phyloP scores from a whole-genome alignment of 352 stramenopile genomes.

The Globisporangium ultimum region DNA sequence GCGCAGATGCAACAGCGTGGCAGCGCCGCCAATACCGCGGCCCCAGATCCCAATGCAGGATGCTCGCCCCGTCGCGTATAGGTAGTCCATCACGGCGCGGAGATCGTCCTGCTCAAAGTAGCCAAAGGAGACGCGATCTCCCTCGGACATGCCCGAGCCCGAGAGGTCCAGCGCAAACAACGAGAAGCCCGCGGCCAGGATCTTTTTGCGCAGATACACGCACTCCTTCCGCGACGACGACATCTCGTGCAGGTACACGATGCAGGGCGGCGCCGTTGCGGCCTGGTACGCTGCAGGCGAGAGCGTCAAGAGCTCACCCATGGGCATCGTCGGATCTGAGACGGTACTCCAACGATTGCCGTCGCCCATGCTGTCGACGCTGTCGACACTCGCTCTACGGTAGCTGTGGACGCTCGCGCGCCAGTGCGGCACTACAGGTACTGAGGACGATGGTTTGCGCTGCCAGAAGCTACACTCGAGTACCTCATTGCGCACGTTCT shows the following conservation, averaged over 20 bases:
- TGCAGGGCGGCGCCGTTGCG: conserved; percentile 33
- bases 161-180: conserved; percentile 74
- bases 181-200: conserved; percentile 62
- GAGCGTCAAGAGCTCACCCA: conserved; percentile 6
- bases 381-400: conserved; percentile 16
- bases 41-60: conserved; percentile 65
- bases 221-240: conserved; percentile 77
- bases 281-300: conserved; percentile 6
- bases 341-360: conserved; percentile 3
- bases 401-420: conserved; percentile 22
- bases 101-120: conserved; percentile 71
- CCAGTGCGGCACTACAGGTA: neutral
- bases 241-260: conserved; percentile 78
- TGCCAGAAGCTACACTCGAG: conserved; percentile 76
- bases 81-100: conserved; percentile 48
- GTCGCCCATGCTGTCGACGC: neutral
- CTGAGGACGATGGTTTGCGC: conserved; percentile 3
- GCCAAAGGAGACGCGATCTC: conserved; percentile 65
- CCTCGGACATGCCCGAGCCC: conserved; percentile 60
- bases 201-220: conserved; percentile 51
- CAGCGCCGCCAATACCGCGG: conserved; percentile 52
- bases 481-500: conserved; percentile 42
- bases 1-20: conserved; percentile 52
- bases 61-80: conserved; percentile 57
- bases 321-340: neutral